Base-by-base conservation (phyloP, 768 basidiomycete genomes). In the Suillus hirtellus region DNA sequence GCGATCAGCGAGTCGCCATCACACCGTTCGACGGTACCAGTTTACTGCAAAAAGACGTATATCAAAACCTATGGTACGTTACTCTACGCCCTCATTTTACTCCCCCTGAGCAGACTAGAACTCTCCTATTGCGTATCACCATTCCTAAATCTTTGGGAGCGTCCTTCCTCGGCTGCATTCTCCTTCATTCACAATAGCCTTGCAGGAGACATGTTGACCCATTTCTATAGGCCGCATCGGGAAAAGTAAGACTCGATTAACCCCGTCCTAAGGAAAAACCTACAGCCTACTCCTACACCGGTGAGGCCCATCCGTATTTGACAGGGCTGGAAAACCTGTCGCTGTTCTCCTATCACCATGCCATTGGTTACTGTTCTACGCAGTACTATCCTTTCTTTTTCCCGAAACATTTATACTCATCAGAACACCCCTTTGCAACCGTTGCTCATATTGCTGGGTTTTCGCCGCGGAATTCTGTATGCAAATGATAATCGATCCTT, bases 161-260 rank as follows among this genome's bases (percentile, higher is more conserved):
- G 86, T 7, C 88, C 87, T 0, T 80, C 81, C 0, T 87, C 86
- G 0, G 86, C 87, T 65, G 82, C 87, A 47, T 78, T 87, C 65
- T 84, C 82, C 0, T 80, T 84, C 64, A 70, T 81, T 24, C 74
- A 73, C 58, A 67, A 31, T 73, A 75, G 54, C 72, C 71, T 1
- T 78, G 72, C 27, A 81, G 83, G 37, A 77, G 72, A 49, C 83
- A 89, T 12, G 85, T 89, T 12, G 90, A 89, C 38, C 91, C 43
- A 44, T 19, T 19, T 44, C 10, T 63, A 24, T 24, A 24, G 24
- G 24, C 24, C 24, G 24, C 4, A 11, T 67, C 73, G 24, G 78
- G 79, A 63, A 73, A 72, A 15, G 71, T 81, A 24, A 74, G 81
- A 65, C 70, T 84, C 61, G 78, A 75, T 64, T 78, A 81, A 37